phyloP scores from a whole-genome alignment of 2,329 filamentous ascomycete genomes.

The Trichoderma pleuroti region DNA sequence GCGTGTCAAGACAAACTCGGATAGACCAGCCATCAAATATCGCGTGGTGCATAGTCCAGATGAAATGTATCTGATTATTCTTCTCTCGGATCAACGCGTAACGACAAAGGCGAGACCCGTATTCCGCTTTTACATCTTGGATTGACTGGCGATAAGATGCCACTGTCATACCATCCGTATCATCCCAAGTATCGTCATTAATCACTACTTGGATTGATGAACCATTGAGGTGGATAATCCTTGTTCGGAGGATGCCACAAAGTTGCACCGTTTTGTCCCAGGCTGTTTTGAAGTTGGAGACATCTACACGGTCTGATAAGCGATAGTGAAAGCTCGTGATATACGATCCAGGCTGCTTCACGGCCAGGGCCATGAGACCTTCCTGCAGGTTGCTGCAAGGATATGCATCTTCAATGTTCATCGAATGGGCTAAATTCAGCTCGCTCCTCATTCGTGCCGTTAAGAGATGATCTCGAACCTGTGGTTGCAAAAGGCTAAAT shows the following conservation, averaged over 20 bases:
- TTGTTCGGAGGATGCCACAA: constrained; percentile 22
- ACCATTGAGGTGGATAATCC: constrained; percentile 20
- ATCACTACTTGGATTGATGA: constrained; percentile 19
- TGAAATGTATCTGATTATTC: neutral
- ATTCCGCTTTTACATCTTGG: neutral
- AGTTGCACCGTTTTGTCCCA: constrained; percentile 22
- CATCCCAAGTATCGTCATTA: constrained; percentile 2
- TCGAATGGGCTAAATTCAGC: neutral
- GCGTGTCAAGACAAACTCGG: neutral
- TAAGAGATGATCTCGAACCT: neutral
- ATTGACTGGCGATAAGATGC: neutral
- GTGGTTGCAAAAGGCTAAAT: neutral
- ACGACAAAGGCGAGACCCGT: constrained; percentile 16
- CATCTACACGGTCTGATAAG: constrained; percentile 22
- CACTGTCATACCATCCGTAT: neutral
- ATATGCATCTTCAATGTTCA: constrained; percentile 21
- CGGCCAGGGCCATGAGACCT: constrained; percentile 29
- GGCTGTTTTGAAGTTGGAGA: constrained; percentile 20
- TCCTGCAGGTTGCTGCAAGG: constrained; percentile 23
- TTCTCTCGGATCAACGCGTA: constrained; percentile 4
- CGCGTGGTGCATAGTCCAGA: constrained; percentile 19
- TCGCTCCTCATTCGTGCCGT: neutral
- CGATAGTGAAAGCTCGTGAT: constrained; percentile 29
- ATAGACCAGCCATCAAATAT: constrained; percentile 25
- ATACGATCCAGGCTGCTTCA: constrained; percentile 32